Evolutionary conservation across 2,329 filamentous ascomycete genomes (phyloP).

Genomic region (Colletotrichum truncatum): DNA sequence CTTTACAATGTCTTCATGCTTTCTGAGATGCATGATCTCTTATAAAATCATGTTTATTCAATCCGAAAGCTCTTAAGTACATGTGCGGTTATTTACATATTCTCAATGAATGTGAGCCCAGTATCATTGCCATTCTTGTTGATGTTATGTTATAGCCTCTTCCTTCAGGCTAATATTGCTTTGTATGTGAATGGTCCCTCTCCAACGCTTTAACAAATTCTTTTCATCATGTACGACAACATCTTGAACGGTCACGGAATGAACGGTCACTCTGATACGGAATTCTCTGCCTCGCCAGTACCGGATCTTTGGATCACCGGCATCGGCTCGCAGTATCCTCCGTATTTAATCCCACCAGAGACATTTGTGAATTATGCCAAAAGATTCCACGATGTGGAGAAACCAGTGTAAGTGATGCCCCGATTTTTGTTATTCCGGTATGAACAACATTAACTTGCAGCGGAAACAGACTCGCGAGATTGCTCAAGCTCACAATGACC

Average conservation of each 20-base stretch:
- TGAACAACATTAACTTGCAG: not conserved
- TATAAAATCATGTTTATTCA: not conserved
- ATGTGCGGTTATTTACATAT: not conserved
- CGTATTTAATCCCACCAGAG: not conserved
- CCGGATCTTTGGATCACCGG: conserved; percentile 15
- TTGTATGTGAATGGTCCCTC: too few species aligned
- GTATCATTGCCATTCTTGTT: not conserved
- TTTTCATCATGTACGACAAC: not conserved
- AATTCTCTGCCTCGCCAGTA: not conserved
- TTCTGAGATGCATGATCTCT: not conserved
- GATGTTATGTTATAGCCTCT: too few species aligned
- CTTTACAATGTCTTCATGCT: too few species aligned
- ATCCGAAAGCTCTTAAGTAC: not conserved
- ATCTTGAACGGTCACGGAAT: not conserved
- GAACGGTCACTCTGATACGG: not conserved
- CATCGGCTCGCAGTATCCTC: conserved; percentile 12
- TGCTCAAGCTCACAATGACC: not conserved
- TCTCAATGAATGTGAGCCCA: too few species aligned
- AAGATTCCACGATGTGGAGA: conserved; percentile 1
- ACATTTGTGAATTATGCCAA: not conserved
- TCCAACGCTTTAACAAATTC: too few species aligned
- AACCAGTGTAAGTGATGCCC: not conserved
- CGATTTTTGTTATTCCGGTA: not conserved
- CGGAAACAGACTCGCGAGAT: not conserved
- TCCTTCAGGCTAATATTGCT: too few species aligned